phyloP scores from a whole-genome alignment of 768 basidiomycete genomes.

The Serendipita indica region DNA sequence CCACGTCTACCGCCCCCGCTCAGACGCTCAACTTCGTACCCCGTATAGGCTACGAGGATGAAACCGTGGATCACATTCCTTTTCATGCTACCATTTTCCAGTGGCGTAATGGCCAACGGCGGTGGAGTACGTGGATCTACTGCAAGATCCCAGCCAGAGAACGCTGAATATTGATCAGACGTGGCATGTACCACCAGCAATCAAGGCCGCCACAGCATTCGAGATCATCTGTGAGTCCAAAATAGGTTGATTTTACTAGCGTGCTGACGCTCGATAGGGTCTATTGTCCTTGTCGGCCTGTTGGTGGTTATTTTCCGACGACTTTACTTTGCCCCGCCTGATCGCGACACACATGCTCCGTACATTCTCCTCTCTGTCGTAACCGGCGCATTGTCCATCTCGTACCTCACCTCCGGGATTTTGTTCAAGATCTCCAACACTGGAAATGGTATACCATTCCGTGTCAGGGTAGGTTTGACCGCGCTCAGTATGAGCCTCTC shows the following conservation, averaged over 20 bases:
- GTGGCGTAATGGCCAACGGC: background rate
- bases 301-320: background rate
- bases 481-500: background rate
- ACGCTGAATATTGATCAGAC: background rate
- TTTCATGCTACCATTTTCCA: background rate
- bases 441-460: no score
- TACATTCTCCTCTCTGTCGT: background rate
- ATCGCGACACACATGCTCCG: background rate
- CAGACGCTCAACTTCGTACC: background rate
- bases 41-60: background rate
- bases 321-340: background rate
- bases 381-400: no score
- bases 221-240: constrained; percentile 1
- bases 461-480: no score
- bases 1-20: background rate
- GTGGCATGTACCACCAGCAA: background rate
- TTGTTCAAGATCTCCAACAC: background rate
- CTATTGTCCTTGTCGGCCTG: background rate
- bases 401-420: background rate
- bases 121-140: background rate
- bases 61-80: background rate
- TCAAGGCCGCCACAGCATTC: background rate
- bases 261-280: no score
- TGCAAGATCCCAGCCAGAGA: background rate
- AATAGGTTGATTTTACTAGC: no score